Base-by-base conservation (phyloP, 306 rosid genomes). In the Sechiopsis laciniata region DNA sequence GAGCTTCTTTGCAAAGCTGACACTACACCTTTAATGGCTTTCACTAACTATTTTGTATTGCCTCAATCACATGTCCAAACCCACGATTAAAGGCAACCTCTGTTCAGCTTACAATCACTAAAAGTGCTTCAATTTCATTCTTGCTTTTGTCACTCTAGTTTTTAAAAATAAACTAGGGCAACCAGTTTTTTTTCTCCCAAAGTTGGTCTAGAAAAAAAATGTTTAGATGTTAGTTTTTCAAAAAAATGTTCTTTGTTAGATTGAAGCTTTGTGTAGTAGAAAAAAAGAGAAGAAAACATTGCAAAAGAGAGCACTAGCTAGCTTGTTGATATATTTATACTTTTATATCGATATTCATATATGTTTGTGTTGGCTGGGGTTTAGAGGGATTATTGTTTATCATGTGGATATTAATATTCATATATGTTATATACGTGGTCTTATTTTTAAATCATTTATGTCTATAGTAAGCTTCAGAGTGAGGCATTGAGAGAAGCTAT, bases 401-500 rank as follows among this genome's bases (percentile, higher is more conserved):
- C 29, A 26, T 26, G 29, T 26, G 29, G 29, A 26, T 26, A 2
- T 26, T 1, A 26, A 32, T 32, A 32, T 32, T 26, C 29, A 32
- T 32, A 32, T 32, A 32, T 32, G 37, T 32, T 32, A 32, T 32
- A 4, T 40, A 40, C 7, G 46, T 40, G 9, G 46, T 40, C 46
- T 5, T 40, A 40, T 40, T 40, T 40, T 40, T 6, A 6, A 0
- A 40, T 40, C 9, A 40, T 40, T 7, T 40, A 0, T 40, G 9
- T 42, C 1, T 79, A 78, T 84, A 89, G 97, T 77, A 91, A 91
- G 86, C 96, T 91, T 79, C 87, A 82, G 82, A 87, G 92, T 79
- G 97, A 91, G 40, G 87, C 87, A 1, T 58, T 91, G 10, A 88
- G 96, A 50, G 96, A 91, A 79, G 91, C 88, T 0, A 86, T 91